Conservation (phyloP, 1,284 basidiomycete genomes). For the Ceratobasidium sp. region DNA sequence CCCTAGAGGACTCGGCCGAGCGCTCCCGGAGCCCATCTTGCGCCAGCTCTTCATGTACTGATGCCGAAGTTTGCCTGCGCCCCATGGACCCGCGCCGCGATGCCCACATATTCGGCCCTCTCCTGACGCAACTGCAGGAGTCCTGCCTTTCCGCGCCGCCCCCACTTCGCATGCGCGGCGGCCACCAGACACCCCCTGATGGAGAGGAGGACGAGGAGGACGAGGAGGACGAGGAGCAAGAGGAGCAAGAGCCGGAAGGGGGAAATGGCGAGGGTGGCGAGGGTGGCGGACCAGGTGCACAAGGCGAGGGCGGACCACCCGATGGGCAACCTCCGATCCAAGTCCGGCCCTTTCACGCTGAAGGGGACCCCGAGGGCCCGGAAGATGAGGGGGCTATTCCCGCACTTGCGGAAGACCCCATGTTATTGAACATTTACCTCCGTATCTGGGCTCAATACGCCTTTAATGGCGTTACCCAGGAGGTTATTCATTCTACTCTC, state of each 20-base stretch:
- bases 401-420: neutral
- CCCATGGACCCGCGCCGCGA: neutral
- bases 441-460: slow-evolving; percentile 1
- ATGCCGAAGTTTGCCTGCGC: neutral
- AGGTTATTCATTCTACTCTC: neutral
- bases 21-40: neutral
- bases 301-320: neutral
- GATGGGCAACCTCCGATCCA: neutral
- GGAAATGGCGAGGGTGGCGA: neutral
- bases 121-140: neutral
- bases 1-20: neutral
- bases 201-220: neutral
- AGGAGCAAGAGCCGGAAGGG: neutral
- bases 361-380: neutral
- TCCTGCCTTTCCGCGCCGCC: too few species aligned
- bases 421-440: neutral
- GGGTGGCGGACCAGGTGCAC: neutral
- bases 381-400: neutral
- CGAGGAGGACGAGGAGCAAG: neutral
- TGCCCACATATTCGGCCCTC: neutral
- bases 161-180: neutral
- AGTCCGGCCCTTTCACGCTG: neutral
- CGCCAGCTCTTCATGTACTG: neutral
- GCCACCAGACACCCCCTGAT: neutral
- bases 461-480: neutral